Conservation (phyloP, 345 rosid genomes). For the Rhodamnia argentea region DNA sequence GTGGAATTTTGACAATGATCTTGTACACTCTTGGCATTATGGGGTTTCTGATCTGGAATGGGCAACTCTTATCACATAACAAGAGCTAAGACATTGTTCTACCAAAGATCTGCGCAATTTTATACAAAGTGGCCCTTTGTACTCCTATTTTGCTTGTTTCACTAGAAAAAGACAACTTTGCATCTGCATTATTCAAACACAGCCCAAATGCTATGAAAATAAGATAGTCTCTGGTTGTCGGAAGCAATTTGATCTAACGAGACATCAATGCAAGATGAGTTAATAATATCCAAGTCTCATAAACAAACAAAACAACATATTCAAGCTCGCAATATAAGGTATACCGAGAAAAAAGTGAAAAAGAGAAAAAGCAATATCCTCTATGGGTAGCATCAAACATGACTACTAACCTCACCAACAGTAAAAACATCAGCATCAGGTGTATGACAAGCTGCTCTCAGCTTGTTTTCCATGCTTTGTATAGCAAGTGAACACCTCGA, state of each 20-base stretch:
- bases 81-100: not conserved
- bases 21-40: not conserved
- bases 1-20: not conserved
- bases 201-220: not conserved
- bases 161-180: not conserved
- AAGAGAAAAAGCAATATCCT: not conserved
- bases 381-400: not conserved
- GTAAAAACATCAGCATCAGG: slow-evolving; percentile 67
- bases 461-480: slow-evolving; percentile 84
- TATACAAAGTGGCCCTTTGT: not conserved
- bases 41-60: not conserved
- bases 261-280: not conserved
- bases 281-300: not conserved
- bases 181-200: not conserved
- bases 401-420: slow-evolving; percentile 53
- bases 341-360: too few species aligned
- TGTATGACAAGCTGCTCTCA: slow-evolving; percentile 89
- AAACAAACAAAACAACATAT: not conserved
- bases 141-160: not conserved
- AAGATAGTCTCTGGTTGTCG: not conserved
- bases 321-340: not conserved
- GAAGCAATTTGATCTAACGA: not conserved
- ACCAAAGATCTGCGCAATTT: not conserved
- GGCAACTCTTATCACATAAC: not conserved
- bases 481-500: slow-evolving; percentile 52